A percentile compares a stretch with the other conserved stretches of the same genome.
phyloP scores from a whole-genome alignment of 2,329 filamentous ascomycete genomes.

The Westerdykella ornata region DNA sequence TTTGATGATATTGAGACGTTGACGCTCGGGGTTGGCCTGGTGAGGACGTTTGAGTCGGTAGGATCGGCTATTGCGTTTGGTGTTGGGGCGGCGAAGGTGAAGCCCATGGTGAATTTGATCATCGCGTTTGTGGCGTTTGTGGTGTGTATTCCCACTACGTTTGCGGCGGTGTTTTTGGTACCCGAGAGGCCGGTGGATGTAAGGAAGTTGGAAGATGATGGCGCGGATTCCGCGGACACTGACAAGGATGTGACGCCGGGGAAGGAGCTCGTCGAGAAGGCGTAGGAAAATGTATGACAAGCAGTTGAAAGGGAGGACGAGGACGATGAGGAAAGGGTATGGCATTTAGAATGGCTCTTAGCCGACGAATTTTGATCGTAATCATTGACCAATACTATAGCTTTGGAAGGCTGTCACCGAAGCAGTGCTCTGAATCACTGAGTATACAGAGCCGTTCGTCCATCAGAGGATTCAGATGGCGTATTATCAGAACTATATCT shows the following conservation, averaged over 20 bases:
- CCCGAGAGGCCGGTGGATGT: conserved; percentile 16
- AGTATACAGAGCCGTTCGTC: too few relatives aligned
- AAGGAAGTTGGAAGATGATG: background rate
- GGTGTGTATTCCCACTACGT: conserved; percentile 30
- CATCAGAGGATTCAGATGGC: too few relatives aligned
- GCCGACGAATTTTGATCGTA: too few relatives aligned
- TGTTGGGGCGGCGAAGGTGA: conserved; percentile 42
- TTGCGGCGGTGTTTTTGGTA: conserved; percentile 18
- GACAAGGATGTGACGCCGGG: background rate
- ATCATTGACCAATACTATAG: too few relatives aligned
- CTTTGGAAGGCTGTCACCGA: too few relatives aligned
- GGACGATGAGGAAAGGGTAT: too few relatives aligned
- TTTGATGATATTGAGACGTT: conserved; percentile 48
- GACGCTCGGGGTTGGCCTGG: conserved; percentile 45
- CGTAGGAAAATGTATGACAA: too few relatives aligned
- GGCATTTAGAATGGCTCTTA: too few relatives aligned
- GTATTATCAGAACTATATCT: too few relatives aligned
- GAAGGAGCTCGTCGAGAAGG: too few relatives aligned
- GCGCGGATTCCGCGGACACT: background rate
- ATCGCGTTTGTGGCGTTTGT: conserved; percentile 46
- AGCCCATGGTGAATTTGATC: conserved; percentile 46
- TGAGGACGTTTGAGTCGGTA: conserved; percentile 46
- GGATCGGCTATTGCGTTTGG: conserved; percentile 45
- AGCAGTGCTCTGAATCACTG: too few relatives aligned
- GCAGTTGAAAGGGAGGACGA: too few relatives aligned